Evolutionary conservation across 1,284 basidiomycete genomes (phyloP).

Genomic region (Cutaneotrichosporon mucoides): DNA sequence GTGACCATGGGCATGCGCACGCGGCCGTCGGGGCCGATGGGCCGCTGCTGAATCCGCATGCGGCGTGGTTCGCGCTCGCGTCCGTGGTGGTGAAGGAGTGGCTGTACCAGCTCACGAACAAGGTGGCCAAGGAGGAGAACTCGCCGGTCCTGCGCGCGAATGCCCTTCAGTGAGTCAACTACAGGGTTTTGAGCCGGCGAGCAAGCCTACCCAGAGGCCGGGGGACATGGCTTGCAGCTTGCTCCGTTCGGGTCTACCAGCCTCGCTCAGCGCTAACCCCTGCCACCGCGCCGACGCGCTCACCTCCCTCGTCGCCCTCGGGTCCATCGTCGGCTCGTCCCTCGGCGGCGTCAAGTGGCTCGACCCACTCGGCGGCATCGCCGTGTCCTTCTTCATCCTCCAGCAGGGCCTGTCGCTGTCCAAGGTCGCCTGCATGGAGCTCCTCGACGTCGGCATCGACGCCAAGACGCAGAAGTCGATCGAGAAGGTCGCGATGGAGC

Average conservation of each 20-base stretch:
- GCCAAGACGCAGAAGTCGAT: slow-evolving; percentile 57
- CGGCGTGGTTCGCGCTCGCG: slow-evolving; percentile 88
- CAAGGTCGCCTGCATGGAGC: slow-evolving; percentile 68
- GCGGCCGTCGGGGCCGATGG: slow-evolving; percentile 20
- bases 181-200: too few relatives aligned
- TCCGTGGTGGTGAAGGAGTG: slow-evolving; percentile 85
- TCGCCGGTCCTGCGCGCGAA: slow-evolving; percentile 88
- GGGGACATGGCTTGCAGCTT: too few relatives aligned
- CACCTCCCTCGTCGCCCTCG: slow-evolving; percentile 78
- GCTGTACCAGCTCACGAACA: slow-evolving; percentile 80
- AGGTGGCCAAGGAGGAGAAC: slow-evolving; percentile 82
- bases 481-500: slow-evolving; percentile 55
- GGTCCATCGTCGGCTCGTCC: slow-evolving; percentile 79
- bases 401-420: slow-evolving; percentile 74
- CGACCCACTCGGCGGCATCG: slow-evolving; percentile 87
- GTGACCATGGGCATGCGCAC: slow-evolving; percentile 31
- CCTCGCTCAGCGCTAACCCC: slow-evolving; percentile 33
- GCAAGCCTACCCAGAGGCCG: too few relatives aligned
- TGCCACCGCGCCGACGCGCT: slow-evolving; percentile 93
- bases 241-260: too few relatives aligned
- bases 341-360: slow-evolving; percentile 77
- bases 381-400: slow-evolving; percentile 86
- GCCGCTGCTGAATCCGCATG: slow-evolving; percentile 77
- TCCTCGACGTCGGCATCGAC: slow-evolving; percentile 80
- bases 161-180: slow-evolving; percentile 57